Evolutionary conservation across 441 rosid genomes (phyloP).

Genomic region (Pelargonium exstipulatum): DNA sequence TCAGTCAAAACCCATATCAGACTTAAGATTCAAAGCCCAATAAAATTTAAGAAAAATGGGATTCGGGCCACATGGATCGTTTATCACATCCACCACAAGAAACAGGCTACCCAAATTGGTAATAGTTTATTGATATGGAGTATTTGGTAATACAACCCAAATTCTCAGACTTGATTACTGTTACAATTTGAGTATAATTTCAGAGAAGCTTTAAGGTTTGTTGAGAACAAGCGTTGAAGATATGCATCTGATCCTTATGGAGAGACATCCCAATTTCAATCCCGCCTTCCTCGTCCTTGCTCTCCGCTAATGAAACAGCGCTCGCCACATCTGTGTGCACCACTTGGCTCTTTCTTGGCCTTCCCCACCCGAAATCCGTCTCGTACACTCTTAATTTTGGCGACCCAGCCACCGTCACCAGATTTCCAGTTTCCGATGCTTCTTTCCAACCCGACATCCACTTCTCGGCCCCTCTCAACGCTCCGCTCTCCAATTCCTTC

Average conservation of each 20-base stretch:
- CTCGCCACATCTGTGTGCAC: constrained; percentile 7
- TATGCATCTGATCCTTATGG: background rate
- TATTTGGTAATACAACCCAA: too few relatives aligned
- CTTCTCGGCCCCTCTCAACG: constrained; percentile 1
- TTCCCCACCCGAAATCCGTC: constrained; percentile 51
- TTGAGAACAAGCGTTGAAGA: background rate
- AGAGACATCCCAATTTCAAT: constrained; percentile 15
- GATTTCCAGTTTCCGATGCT: background rate
- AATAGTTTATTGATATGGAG: too few relatives aligned
- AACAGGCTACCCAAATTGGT: too few relatives aligned
- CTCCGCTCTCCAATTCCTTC: background rate
- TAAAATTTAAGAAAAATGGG: constrained; percentile 23
- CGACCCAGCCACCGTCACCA: constrained; percentile 13
- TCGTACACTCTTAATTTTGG: constrained; percentile 25
- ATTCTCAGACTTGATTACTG: too few relatives aligned
- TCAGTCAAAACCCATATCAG: background rate
- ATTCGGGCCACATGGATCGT: too few relatives aligned
- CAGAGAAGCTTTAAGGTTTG: too few relatives aligned
- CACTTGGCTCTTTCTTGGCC: constrained; percentile 29
- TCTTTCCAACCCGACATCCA: background rate
- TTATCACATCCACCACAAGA: too few relatives aligned
- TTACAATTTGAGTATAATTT: too few relatives aligned
- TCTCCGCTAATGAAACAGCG: constrained; percentile 2
- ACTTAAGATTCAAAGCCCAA: constrained; percentile 7
- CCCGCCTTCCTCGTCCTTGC: constrained; percentile 14